Conservation (phyloP, 495 filamentous ascomycete genomes). For the Cryomyces minteri region DNA sequence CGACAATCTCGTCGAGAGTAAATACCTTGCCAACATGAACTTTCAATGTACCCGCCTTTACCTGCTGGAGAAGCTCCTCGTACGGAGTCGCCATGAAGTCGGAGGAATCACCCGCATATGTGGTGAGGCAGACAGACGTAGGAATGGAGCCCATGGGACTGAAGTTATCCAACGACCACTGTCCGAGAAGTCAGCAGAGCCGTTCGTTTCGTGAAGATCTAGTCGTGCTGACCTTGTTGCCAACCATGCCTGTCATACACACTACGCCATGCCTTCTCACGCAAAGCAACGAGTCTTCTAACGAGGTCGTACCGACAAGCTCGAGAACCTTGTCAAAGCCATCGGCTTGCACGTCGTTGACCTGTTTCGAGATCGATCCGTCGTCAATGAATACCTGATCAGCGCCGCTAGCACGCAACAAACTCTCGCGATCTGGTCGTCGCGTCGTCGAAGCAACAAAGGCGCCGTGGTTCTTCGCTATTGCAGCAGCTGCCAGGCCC, state of each 20-base stretch:
- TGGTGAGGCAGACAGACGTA: constrained; percentile 24
- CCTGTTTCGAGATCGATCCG: constrained; percentile 20
- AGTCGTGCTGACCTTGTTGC: constrained; percentile 24
- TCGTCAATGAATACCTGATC: constrained; percentile 25
- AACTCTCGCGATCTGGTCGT: constrained; percentile 15
- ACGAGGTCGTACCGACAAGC: constrained; percentile 23
- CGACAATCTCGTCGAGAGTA: constrained; percentile 29
- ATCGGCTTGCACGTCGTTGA: constrained; percentile 15
- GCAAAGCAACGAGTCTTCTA: constrained; percentile 27
- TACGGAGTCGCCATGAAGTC: constrained; percentile 30
- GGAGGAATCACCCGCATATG: constrained; percentile 23
- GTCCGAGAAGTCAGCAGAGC: background rate
- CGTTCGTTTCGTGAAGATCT: constrained; percentile 11
- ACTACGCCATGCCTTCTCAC: constrained; percentile 23
- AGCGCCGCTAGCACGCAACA: constrained; percentile 22
- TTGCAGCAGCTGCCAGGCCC: constrained; percentile 28
- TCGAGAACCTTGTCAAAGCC: constrained; percentile 32
- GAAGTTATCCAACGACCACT: constrained; percentile 26
- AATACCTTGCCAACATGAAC: constrained; percentile 28
- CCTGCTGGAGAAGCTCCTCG: constrained; percentile 23
- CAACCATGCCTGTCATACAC: constrained; percentile 32
- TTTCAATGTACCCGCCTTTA: constrained; percentile 21
- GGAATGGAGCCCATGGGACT: constrained; percentile 29
- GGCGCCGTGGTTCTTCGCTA: constrained; percentile 25
- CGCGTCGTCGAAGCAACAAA: constrained; percentile 25